Base-by-base conservation (phyloP, 1,284 basidiomycete species). In the Sporisorium graminicola region DNA sequence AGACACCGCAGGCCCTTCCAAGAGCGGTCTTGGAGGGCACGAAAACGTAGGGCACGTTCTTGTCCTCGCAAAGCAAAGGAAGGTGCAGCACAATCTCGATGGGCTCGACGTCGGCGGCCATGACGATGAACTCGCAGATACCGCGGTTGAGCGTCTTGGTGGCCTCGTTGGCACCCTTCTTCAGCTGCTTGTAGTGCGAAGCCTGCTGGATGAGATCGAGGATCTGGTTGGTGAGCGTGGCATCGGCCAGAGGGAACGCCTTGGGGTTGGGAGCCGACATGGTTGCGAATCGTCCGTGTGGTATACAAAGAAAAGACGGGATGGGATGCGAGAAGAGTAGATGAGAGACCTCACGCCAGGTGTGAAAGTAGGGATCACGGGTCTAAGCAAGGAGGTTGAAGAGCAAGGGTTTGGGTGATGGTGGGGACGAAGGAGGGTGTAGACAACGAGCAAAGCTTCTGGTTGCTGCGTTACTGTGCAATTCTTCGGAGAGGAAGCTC, bases 61-160 rank as follows among this genome's bases (percentile, higher is more conserved):
- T 99, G 89, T 99, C 97, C 88, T 99, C 97, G 86, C 97, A 99
- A 47, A 99, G 89, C 60, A 99, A 89, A 49, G 97, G 97, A 29
- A 99, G 91, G 87, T 99, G 97, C 77, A 99, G 91, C 55, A 99
- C 89, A 86, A 99, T 99, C 87, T 99, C 96, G 83, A 99, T 90
- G 57, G 96, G 96, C 87, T 99, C 95, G 51, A 96, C 78, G 83
- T 87, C 87, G 72, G 95, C 97, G 66, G 97, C 97, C 88, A 99
- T 90, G 85, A 99, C 91, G 87, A 99, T 96, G 88, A 99, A 94
- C 88, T 99, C 97, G 81, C 95, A 93, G 83, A 98, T 95, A 88
- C 97, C 96, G 86, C 97, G 93, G 88, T 99, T 99, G 77, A 99
- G 90, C 26, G 97, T 99, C 90, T 98, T 98, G 79, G 95, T 98